Evolutionary conservation across 441 rosid species (phyloP).

Genomic region (Erodium texanum): DNA sequence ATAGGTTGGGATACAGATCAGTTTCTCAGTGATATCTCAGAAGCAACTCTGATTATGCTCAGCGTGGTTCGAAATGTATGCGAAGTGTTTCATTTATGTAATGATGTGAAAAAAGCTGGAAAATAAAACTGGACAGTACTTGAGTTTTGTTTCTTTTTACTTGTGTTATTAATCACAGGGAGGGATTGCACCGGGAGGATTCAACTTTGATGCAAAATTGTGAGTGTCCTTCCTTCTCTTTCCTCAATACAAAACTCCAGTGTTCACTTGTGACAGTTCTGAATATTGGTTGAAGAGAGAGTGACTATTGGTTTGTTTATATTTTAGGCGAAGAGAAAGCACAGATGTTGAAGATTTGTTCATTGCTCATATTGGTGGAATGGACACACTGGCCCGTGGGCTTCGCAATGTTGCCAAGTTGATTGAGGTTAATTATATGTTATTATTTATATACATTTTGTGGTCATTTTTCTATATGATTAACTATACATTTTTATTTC

Average conservation of each 20-base stretch:
- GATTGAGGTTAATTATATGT: conserved; percentile 52
- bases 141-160: not conserved
- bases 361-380: conserved; percentile 84
- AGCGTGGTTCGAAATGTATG: conserved; percentile 84
- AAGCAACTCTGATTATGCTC: conserved; percentile 87
- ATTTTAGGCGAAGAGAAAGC: conserved; percentile 85
- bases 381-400: conserved; percentile 96
- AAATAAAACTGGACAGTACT: not conserved
- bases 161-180: conserved; percentile 35
- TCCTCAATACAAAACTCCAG: too few relatives aligned
- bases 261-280: too few relatives aligned
- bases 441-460: not conserved
- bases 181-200: conserved; percentile 95
- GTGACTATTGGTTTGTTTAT: not conserved
- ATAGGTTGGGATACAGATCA: conserved; percentile 99
- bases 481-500: not conserved
- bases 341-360: conserved; percentile 91
- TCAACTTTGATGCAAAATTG: conserved; percentile 98
- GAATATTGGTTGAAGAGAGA: too few relatives aligned
- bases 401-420: conserved; percentile 74
- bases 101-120: not conserved
- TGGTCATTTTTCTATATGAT: too few relatives aligned
- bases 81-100: not conserved
- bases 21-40: conserved; percentile 74
- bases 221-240: conserved; percentile 25